Conservation (phyloP, 2,329 filamentous ascomycete species). For the Corniculantispora saksenae region DNA sequence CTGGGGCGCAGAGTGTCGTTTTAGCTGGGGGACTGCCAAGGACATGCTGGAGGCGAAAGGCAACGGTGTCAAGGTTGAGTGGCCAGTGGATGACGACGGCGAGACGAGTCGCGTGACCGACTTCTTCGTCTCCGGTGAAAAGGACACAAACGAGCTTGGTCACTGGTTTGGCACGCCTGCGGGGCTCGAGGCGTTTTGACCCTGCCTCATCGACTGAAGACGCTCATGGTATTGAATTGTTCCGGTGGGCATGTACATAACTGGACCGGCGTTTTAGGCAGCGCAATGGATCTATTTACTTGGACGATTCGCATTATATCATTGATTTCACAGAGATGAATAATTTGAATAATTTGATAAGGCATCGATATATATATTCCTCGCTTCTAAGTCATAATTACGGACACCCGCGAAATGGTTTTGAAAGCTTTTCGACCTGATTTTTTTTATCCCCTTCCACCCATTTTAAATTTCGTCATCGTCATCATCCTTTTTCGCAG, state of each 20-base stretch:
- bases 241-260: background rate
- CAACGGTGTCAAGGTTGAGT: slow-evolving; percentile 72
- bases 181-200: slow-evolving; percentile 68
- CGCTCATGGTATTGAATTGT: background rate
- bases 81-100: slow-evolving; percentile 74
- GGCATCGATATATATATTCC: slow-evolving; percentile 7
- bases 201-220: no score
- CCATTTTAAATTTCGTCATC: slow-evolving; percentile 59
- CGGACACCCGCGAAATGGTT: slow-evolving; percentile 6
- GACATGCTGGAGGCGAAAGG: slow-evolving; percentile 83
- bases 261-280: background rate
- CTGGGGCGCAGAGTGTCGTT: slow-evolving; percentile 90
- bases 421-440: slow-evolving; percentile 18
- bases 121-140: slow-evolving; percentile 59
- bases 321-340: slow-evolving; percentile 5
- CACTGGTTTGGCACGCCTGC: slow-evolving; percentile 81
- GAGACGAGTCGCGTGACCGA: slow-evolving; percentile 72
- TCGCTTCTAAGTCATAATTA: slow-evolving; percentile 13
- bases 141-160: slow-evolving; percentile 65
- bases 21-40: slow-evolving; percentile 94
- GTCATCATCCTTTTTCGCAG: slow-evolving; percentile 40
- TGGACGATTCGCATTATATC: background rate
- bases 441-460: background rate
- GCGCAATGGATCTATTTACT: background rate
- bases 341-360: slow-evolving; percentile 11